A percentile compares a stretch with the other conserved stretches of the same genome.
phyloP scores from a whole-genome alignment of 306 rosid genomes.

The Carpinus fangiana region DNA sequence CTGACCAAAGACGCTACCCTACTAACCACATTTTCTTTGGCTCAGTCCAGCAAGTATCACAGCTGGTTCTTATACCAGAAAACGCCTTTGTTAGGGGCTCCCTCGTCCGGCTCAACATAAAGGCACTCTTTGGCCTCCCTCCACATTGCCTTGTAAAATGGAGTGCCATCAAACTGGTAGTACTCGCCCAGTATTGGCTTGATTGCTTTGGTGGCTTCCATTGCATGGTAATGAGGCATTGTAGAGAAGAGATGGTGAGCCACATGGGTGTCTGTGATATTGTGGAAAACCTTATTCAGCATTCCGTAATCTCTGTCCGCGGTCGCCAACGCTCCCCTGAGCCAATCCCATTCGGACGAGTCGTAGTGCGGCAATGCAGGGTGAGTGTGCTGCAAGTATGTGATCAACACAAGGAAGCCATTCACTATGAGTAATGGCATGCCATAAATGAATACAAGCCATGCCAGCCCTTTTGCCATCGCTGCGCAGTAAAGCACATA shows the following conservation, averaged over 20 bases:
- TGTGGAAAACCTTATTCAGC: conserved; percentile 66
- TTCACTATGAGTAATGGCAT: conserved; percentile 60
- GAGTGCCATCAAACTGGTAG: conserved; percentile 62
- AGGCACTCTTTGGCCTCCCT: conserved; percentile 79
- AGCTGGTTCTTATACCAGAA: conserved; percentile 63
- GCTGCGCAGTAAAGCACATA: conserved; percentile 42
- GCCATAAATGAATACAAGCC: conserved; percentile 50
- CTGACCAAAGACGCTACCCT: neutral
- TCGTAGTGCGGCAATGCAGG: conserved; percentile 67
- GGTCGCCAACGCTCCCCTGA: conserved; percentile 70
- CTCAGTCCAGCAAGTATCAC: conserved; percentile 26
- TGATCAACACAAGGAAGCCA: conserved; percentile 61
- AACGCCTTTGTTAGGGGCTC: conserved; percentile 46
- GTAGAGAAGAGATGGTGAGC: conserved; percentile 73
- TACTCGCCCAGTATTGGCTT: conserved; percentile 55
- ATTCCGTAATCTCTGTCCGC: conserved; percentile 71
- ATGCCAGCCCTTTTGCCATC: conserved; percentile 40
- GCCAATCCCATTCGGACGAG: conserved; percentile 82
- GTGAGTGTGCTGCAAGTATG: conserved; percentile 79
- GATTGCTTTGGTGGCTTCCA: conserved; percentile 72
- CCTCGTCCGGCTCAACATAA: conserved; percentile 65
- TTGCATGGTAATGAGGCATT: conserved; percentile 76
- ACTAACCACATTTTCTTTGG: neutral
- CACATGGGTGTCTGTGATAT: conserved; percentile 70
- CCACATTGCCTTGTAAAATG: conserved; percentile 75